Conservation (phyloP, 139 green algal species). For the Chlamydomonas eustigma region DNA sequence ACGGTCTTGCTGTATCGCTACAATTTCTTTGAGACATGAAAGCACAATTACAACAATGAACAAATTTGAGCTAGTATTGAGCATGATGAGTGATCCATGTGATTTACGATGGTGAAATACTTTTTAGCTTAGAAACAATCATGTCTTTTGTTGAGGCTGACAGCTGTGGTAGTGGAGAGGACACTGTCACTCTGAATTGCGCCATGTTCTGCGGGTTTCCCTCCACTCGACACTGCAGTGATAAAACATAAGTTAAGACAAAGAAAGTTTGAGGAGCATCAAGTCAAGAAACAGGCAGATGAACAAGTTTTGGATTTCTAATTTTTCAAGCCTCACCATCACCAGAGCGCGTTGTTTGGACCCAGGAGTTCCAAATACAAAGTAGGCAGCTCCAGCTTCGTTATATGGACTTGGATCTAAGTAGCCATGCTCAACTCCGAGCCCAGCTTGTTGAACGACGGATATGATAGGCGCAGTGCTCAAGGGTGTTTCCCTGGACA, state of each 20-base stretch:
- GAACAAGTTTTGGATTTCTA: too few species aligned
- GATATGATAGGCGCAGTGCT: neutral
- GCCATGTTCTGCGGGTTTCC: slow-evolving; percentile 61
- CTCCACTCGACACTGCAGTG: slow-evolving; percentile 56
- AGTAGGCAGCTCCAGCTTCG: slow-evolving; percentile 45
- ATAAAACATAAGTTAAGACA: neutral
- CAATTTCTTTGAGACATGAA: neutral
- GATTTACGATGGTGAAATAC: neutral
- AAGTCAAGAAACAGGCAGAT: neutral
- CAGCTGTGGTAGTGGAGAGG: slow-evolving; percentile 28
- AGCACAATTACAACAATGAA: neutral
- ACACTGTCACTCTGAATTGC: slow-evolving; percentile 72
- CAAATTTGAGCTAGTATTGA: neutral
- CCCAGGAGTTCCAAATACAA: slow-evolving; percentile 19
- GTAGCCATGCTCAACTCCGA: slow-evolving; percentile 47
- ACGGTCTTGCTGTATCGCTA: too few species aligned
- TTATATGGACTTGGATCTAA: slow-evolving; percentile 53
- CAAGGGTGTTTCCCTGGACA: slow-evolving; percentile 11
- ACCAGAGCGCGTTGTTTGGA: slow-evolving; percentile 21
- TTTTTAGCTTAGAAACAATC: slow-evolving; percentile 3
- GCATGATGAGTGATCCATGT: neutral
- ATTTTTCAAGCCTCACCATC: slow-evolving; percentile 16
- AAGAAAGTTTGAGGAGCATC: neutral
- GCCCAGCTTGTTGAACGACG: slow-evolving; percentile 18
- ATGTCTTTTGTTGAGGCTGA: slow-evolving; percentile 7